These are phyloP conservation scores for Eucalyptus guilfoylei DNA, from an alignment of 345 rosid species.

Conservation along the genomic window DNA sequence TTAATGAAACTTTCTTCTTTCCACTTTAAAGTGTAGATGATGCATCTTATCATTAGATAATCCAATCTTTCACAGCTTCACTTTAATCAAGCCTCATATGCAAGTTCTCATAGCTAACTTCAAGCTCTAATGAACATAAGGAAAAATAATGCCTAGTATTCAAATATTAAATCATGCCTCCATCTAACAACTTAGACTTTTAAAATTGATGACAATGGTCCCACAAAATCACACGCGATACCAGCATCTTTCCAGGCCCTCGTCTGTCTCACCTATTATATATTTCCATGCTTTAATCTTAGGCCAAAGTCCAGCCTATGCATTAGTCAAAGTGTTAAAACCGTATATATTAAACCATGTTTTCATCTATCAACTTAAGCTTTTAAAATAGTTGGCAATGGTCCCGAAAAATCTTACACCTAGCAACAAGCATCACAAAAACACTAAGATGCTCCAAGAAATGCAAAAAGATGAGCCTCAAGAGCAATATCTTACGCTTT, in stretches of 20 bases:
- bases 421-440: not conserved
- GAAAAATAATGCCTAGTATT: not conserved
- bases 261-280: not conserved
- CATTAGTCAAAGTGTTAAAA: not conserved
- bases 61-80: not conserved
- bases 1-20: not conserved
- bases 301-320: not conserved
- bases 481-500: constrained; percentile 26
- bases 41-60: not conserved
- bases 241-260: not conserved
- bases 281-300: not conserved
- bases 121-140: not conserved
- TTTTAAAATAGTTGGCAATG: not conserved
- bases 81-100: not conserved
- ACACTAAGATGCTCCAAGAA: not conserved
- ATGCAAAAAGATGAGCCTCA: not conserved
- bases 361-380: not conserved
- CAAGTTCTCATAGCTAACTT: not conserved
- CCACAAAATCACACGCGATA: not conserved
- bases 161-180: not conserved
- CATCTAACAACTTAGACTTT: not conserved
- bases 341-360: not conserved
- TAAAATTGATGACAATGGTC: not conserved
- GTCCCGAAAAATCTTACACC: not conserved
- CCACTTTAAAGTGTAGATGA: not conserved